phyloP scores from a whole-genome alignment of 345 rosid genomes.

The Dovyalis caffra region DNA sequence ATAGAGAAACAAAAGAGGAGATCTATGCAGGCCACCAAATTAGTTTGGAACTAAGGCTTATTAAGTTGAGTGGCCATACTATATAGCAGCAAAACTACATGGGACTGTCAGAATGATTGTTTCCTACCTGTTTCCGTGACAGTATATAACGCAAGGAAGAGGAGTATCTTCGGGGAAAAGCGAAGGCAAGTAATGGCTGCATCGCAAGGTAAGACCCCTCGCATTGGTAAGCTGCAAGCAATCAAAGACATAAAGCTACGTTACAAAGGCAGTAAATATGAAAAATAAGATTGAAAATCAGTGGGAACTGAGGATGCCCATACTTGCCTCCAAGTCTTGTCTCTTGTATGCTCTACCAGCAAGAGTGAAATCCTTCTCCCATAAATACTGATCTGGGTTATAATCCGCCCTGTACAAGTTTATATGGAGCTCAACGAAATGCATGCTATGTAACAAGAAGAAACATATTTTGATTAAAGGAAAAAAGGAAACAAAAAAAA shows the following conservation, averaged over 20 bases:
- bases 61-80: not conserved
- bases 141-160: constrained; percentile 39
- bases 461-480: not conserved
- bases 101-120: not conserved
- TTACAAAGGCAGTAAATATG: not conserved
- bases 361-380: constrained; percentile 36
- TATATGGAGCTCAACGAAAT: not conserved
- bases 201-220: constrained; percentile 29
- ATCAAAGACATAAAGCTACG: not conserved
- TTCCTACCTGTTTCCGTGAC: constrained; percentile 36
- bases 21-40: not conserved
- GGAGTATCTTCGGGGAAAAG: constrained; percentile 27
- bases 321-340: constrained; percentile 38
- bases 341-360: constrained; percentile 34
- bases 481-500: no score
- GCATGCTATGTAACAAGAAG: not conserved
- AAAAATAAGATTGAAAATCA: not conserved
- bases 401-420: constrained; percentile 28
- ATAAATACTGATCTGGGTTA: constrained; percentile 34
- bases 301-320: constrained; percentile 15
- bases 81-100: not conserved
- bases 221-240: constrained; percentile 29
- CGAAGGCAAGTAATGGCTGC: constrained; percentile 35
- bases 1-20: not conserved
- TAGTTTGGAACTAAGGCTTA: not conserved